phyloP scores from a whole-genome alignment of 2,329 filamentous ascomycete species.

The Knufia petricola region DNA sequence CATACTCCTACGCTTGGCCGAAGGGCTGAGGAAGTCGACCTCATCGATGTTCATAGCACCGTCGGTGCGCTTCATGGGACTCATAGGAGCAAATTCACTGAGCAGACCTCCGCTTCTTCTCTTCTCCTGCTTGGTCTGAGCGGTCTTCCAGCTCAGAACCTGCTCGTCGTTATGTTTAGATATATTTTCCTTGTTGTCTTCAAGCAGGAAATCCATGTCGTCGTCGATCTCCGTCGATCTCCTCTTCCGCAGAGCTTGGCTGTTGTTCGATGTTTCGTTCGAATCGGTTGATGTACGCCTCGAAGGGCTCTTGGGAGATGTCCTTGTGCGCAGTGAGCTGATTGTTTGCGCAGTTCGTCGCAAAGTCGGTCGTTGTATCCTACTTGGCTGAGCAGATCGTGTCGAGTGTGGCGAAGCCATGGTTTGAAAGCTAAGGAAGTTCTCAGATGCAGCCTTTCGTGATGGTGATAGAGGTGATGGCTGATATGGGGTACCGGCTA shows the following conservation, averaged over 20 bases:
- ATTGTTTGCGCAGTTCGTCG: slow-evolving; percentile 31
- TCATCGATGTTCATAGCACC: slow-evolving; percentile 74
- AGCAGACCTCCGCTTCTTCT: slow-evolving; percentile 39
- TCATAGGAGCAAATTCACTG: slow-evolving; percentile 47
- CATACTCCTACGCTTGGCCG: slow-evolving; percentile 81
- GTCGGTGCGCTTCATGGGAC: slow-evolving; percentile 86
- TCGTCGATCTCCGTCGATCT: slow-evolving; percentile 33
- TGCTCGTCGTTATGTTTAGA: slow-evolving; percentile 14
- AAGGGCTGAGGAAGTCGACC: slow-evolving; percentile 67
- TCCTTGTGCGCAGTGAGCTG: slow-evolving; percentile 47
- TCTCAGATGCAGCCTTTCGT: slow-evolving; percentile 42
- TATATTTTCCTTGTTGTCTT: slow-evolving; percentile 23
- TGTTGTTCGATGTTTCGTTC: slow-evolving; percentile 60
- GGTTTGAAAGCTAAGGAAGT: slow-evolving; percentile 41
- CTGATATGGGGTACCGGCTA: slow-evolving; percentile 37
- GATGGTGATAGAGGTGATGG: slow-evolving; percentile 51
- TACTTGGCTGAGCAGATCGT: slow-evolving; percentile 57
- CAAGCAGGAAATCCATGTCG: slow-evolving; percentile 38
- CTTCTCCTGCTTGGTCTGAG: slow-evolving; percentile 40
- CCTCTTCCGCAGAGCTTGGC: slow-evolving; percentile 31
- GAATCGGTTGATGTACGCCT: slow-evolving; percentile 66
- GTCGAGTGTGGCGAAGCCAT: slow-evolving; percentile 48
- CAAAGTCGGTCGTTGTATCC: slow-evolving; percentile 42
- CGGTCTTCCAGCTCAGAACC: slow-evolving; percentile 25
- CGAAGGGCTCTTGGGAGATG: slow-evolving; percentile 70